Evolutionary conservation across 2,329 filamentous ascomycete species (phyloP).

Genomic region (Tolypocladium cylindrosporum): DNA sequence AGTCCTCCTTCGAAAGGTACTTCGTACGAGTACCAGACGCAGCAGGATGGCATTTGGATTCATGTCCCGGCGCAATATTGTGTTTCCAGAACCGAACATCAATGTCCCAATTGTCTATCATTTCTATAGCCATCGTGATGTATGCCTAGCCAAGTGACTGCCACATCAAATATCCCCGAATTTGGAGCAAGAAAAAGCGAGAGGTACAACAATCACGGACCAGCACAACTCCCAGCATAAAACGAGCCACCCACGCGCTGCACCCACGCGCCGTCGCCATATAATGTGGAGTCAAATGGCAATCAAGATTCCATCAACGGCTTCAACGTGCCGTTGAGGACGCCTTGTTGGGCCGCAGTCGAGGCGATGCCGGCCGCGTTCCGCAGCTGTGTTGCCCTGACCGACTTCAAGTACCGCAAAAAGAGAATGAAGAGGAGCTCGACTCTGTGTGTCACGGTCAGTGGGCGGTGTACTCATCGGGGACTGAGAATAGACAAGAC

Average conservation of each 20-base stretch:
- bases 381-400: conserved; percentile 60
- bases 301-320: conserved; percentile 14
- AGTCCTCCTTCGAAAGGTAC: too few relatives aligned
- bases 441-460: conserved; percentile 42
- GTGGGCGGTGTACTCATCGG: background rate
- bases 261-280: background rate
- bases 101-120: background rate
- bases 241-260: background rate
- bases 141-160: background rate
- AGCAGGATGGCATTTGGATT: background rate
- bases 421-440: conserved; percentile 82
- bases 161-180: background rate
- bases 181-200: background rate
- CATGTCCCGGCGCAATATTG: background rate
- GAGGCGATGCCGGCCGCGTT: conserved; percentile 56
- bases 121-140: background rate
- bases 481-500: background rate
- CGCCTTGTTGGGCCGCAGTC: conserved; percentile 18
- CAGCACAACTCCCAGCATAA: background rate
- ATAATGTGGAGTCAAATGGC: background rate
- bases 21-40: too few relatives aligned
- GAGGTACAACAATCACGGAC: background rate
- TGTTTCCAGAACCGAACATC: background rate
- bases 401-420: conserved; percentile 66
- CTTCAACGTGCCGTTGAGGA: conserved; percentile 33